Percentiles rank a stretch among this genome's conserved stretches.
Conservation (phyloP, 352 stramenopile genomes). For the Blastocystis sp. region DNA sequence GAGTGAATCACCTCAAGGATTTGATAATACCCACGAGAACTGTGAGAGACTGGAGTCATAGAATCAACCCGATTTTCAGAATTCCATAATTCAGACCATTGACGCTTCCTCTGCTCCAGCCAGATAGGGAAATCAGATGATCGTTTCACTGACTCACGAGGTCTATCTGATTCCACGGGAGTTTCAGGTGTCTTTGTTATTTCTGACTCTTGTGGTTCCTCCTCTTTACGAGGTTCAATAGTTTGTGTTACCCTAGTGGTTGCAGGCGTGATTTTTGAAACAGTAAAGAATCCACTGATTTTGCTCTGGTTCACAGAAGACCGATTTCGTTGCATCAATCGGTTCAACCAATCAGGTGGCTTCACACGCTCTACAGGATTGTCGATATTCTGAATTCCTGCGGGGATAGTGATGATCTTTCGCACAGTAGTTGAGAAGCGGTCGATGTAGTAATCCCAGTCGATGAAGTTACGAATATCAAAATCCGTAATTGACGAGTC, state of each 20-base stretch:
- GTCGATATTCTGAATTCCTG: conserved; percentile 80
- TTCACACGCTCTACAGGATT: conserved; percentile 92
- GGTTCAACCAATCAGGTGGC: conserved; percentile 90
- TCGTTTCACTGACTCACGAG: not conserved
- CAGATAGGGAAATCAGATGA: conserved; percentile 66
- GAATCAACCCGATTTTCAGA: not conserved
- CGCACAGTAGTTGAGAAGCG: conserved; percentile 84
- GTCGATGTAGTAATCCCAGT: conserved; percentile 96
- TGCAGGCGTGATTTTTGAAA: not conserved
- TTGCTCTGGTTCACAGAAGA: conserved; percentile 75
- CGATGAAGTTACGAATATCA: conserved; percentile 82
- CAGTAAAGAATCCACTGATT: conserved; percentile 82
- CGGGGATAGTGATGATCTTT: conserved; percentile 98
- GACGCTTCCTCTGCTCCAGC: conserved; percentile 67
- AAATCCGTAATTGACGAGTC: conserved; percentile 79
- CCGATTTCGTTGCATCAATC: conserved; percentile 81
- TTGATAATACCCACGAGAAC: conserved; percentile 72
- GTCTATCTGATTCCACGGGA: conserved; percentile 28
- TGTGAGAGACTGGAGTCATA: not conserved
- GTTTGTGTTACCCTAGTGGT: not conserved
- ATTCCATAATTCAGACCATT: conserved; percentile 64
- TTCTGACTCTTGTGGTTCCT: not conserved
- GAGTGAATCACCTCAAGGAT: conserved; percentile 75
- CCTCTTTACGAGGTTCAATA: not conserved
- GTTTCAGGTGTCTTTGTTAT: not conserved